These are phyloP conservation scores for Blastomyces parvus DNA, from an alignment of 2,329 filamentous ascomycete species.

Conservation along the genomic window DNA sequence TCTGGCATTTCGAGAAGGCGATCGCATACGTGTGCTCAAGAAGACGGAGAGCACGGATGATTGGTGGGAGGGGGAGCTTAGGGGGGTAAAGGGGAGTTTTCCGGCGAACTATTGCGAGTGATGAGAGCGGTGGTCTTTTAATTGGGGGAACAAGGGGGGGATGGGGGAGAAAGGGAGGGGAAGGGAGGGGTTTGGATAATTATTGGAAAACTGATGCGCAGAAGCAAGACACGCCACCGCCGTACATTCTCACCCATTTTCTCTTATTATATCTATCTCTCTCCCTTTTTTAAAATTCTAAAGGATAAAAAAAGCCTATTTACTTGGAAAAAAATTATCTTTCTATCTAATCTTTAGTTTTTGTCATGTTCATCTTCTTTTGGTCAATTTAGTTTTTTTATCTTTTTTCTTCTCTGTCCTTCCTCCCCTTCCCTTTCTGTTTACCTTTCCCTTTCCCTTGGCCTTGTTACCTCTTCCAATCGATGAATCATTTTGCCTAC, in stretches of 20 bases:
- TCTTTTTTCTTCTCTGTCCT: background rate
- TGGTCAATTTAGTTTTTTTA: background rate
- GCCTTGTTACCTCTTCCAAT: background rate
- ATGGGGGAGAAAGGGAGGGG: no score
- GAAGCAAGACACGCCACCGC: no score
- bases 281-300: background rate
- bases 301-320: background rate
- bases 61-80: slow-evolving; percentile 77
- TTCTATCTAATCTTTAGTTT: background rate
- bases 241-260: no score
- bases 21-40: slow-evolving; percentile 65
- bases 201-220: no score
- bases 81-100: slow-evolving; percentile 60
- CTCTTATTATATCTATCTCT: background rate
- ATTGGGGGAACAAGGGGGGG: background rate
- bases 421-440: background rate
- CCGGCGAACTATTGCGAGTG: slow-evolving; percentile 70
- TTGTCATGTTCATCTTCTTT: background rate
- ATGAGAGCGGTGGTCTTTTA: background rate
- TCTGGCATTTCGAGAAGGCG: slow-evolving; percentile 64
- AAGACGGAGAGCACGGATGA: slow-evolving; percentile 73
- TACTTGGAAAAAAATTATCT: background rate
- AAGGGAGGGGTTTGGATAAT: background rate
- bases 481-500: background rate
- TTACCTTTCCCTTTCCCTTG: background rate